Evolutionary conservation across 306 rosid species (phyloP), one percentile per base, ranked within the genome.

Genomic region (Vachellia pachyceras): DNA sequence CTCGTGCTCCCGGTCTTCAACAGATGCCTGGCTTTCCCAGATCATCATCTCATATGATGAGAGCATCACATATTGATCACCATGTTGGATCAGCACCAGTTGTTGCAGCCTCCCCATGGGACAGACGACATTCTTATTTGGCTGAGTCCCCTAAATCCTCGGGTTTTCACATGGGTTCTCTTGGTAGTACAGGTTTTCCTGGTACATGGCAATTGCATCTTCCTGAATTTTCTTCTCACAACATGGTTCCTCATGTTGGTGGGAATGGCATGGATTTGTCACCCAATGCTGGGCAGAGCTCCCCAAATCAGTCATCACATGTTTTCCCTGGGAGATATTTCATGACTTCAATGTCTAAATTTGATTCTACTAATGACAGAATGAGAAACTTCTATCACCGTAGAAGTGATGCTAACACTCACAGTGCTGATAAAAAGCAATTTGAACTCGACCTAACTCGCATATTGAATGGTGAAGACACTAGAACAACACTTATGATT

Each of bases 11-110:
- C 45, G 71, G 83, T 69, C 87, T 88, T 82, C 85, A 91, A 39
- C 94, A 88, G 72, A 82, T 88, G 71, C 86, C 93, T 40, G 84
- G 89, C 82, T 89, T 90, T 89, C 88, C 92, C 77, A 73, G 90
- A 79, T 57, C 91, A 73, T 77, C 88, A 12, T 86, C 92, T 76
- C 92, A 89, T 77, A 82, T 89, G 79, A 86, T 91, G 79, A 87
- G 81, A 50, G 80, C 89, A 69, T 84, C 95, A 46, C 87, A 89
- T 76, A 54, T 89, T 39, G 88, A 84, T 36, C 94, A 85, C 64
- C 97, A 88, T 69, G 93, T 91, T 77, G 97, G 97, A 75, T 92
- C 95, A 57, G 97, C 97, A 49, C 97, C 97, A 1, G 90, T 87
- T 67, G 86, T 91, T 71, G 89, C 93, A 5, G 90, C 89, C 77